Evolutionary conservation across 1,284 basidiomycete genomes (phyloP).

Genomic region (Takashimella tepidaria): DNA sequence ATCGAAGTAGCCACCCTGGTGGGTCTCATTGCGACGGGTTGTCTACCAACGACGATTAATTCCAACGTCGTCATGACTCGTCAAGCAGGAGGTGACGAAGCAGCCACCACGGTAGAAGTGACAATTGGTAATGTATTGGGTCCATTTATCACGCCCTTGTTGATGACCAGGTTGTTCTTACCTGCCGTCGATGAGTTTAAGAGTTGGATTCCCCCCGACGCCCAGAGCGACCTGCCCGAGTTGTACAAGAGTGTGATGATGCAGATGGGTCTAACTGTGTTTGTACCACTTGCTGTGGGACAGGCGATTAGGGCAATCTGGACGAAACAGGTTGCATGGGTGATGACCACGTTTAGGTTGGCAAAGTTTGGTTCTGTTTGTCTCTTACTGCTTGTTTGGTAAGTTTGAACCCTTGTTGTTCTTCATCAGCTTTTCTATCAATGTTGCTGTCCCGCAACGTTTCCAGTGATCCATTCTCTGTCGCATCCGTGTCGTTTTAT

Average conservation of each 20-base stretch:
- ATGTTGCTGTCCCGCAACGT: too few species aligned
- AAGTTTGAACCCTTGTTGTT: background rate
- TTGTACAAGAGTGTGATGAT: slow-evolving; percentile 33
- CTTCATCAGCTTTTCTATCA: too few species aligned
- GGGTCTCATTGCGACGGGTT: slow-evolving; percentile 33
- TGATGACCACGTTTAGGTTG: slow-evolving; percentile 16
- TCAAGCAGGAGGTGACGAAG: slow-evolving; percentile 20
- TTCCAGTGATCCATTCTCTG: too few species aligned
- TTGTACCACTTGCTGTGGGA: slow-evolving; percentile 36
- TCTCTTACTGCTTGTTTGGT: slow-evolving; percentile 38
- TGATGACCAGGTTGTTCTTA: slow-evolving; percentile 16
- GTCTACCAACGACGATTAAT: slow-evolving; percentile 28
- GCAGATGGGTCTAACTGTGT: slow-evolving; percentile 36
- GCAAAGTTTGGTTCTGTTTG: slow-evolving; percentile 34
- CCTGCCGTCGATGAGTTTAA: slow-evolving; percentile 9
- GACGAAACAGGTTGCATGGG: slow-evolving; percentile 12
- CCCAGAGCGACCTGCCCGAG: slow-evolving; percentile 20
- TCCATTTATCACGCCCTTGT: slow-evolving; percentile 23
- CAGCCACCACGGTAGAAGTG: slow-evolving; percentile 33
- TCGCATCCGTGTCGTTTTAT: too few species aligned
- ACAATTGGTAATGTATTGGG: slow-evolving; percentile 36
- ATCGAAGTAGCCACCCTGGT: slow-evolving; percentile 26
- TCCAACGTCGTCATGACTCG: slow-evolving; percentile 43
- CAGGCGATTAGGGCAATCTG: slow-evolving; percentile 29
- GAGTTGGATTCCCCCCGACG: slow-evolving; percentile 11